Base-by-base conservation (phyloP, 805 yeast genomes). In the Saccharomycopsis selenospora region DNA sequence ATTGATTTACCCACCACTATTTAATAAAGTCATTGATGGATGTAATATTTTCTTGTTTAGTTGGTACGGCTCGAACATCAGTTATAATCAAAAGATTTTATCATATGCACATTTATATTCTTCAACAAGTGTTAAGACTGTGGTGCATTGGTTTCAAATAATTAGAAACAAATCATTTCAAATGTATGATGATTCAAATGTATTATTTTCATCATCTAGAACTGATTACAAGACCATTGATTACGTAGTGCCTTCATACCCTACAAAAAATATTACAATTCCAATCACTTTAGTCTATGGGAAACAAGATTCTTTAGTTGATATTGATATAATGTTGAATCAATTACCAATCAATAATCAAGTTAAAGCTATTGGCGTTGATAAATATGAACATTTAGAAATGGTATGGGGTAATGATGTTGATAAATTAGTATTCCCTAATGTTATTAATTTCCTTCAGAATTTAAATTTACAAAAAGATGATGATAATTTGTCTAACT, bases 101-200 rank as follows among this genome's bases (percentile, higher is more conserved):
- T 76, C 86, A 13, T 91, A 87, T 64, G 79, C 87, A 14, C 97
- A 93, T 62, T 69, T 91, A 47, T 91, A 90, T 66, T 85, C 96
- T 1, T 84, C 95, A 20, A 88, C 98, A 0, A 80, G 90, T 2
- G 98, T 90, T 23, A 91, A 90, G 64, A 77, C 85, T 7, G 89
- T 88, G 41, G 97, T 89, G n/a, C 96, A 88, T 65, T 88, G 96
- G 96, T 87, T 88, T 59, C 96, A 88, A 65, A 90, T 91, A 46
- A 85, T 91, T 53, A 72, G 82, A 46, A 72, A 84, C 4, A 77
- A 77, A 42, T 73, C 76, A 43, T 90, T 91, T 63, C 96, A 90
- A 63, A 84, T 93, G 95, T 91, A 80, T 65, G 93, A 83, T 95
- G 49, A 46, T 23, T 42, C 43, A 4, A 42, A 40, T 5, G 23